Conservation (phyloP, 129 eudicot genomes). For the Centrapalus pauciflorus region DNA sequence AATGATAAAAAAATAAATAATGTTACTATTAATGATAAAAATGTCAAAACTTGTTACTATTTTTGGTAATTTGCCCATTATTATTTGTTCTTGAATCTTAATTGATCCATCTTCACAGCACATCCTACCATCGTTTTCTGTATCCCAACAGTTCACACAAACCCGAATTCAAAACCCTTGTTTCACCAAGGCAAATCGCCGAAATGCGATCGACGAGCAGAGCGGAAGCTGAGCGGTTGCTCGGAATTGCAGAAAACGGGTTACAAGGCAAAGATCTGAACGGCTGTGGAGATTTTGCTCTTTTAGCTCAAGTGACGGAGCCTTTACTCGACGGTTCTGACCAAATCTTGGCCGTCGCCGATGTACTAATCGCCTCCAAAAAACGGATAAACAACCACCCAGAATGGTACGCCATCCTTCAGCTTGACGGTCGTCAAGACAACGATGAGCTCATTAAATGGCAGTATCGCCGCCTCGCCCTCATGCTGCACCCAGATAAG, state of each 20-base stretch:
- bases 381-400: slow-evolving; percentile 39
- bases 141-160: not conserved
- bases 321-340: slow-evolving; percentile 82
- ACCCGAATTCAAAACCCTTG: not conserved
- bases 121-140: not conserved
- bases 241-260: slow-evolving; percentile 87
- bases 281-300: slow-evolving; percentile 72
- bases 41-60: too few species aligned
- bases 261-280: slow-evolving; percentile 50
- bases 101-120: too few species aligned
- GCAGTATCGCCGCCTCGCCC: slow-evolving; percentile 78
- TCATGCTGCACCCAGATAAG: slow-evolving; percentile 86
- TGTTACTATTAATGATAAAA: too few species aligned
- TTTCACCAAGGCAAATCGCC: not conserved
- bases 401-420: slow-evolving; percentile 78
- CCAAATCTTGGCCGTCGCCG: slow-evolving; percentile 83
- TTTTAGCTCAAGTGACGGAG: slow-evolving; percentile 83
- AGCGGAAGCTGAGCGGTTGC: too few species aligned
- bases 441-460: slow-evolving; percentile 51
- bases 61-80: too few species aligned
- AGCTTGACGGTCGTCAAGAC: slow-evolving; percentile 41
- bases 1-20: too few species aligned
- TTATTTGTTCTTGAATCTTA: too few species aligned
- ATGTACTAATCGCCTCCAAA: slow-evolving; percentile 73
- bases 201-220: slow-evolving; percentile 44